Conservation (phyloP, 2,329 filamentous ascomycete species). For the Cytospora paraplurivora region DNA sequence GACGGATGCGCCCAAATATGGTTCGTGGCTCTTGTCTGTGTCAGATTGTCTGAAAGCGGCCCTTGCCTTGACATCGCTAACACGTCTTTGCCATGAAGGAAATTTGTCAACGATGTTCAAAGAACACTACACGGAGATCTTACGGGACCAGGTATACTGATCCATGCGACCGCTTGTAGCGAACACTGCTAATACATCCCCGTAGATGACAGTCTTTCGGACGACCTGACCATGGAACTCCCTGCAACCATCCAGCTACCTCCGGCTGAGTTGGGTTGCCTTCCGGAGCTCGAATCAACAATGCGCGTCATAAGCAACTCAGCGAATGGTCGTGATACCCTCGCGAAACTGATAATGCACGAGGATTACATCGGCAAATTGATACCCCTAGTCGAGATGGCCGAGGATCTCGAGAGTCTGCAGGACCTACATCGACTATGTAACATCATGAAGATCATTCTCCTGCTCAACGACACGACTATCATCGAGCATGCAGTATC, state of each 20-base stretch:
- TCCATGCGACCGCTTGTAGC: background rate
- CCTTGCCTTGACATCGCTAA: slow-evolving; percentile 32
- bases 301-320: slow-evolving; percentile 80
- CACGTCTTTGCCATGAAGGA: slow-evolving; percentile 56
- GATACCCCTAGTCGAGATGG: slow-evolving; percentile 81
- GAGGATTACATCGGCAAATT: slow-evolving; percentile 88
- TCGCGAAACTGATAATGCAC: slow-evolving; percentile 82
- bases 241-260: slow-evolving; percentile 73
- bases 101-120: slow-evolving; percentile 87
- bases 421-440: slow-evolving; percentile 86
- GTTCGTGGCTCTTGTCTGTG: slow-evolving; percentile 49
- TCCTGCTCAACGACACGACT: slow-evolving; percentile 88
- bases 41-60: background rate
- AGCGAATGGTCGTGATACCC: slow-evolving; percentile 75
- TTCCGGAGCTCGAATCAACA: slow-evolving; percentile 80
- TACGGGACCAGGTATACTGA: slow-evolving; percentile 60
- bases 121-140: slow-evolving; percentile 66
- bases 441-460: slow-evolving; percentile 97
- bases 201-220: slow-evolving; percentile 81
- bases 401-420: slow-evolving; percentile 88
- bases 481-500: slow-evolving; percentile 95
- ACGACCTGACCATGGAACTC: slow-evolving; percentile 79
- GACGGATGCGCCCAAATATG: slow-evolving; percentile 93
- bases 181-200: slow-evolving; percentile 34
- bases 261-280: slow-evolving; percentile 75